A percentile compares a stretch with the other conserved stretches of the same genome.
Evolutionary conservation across 176 grass and related monocot genomes (phyloP).

Genomic region (Poa pratensis): DNA sequence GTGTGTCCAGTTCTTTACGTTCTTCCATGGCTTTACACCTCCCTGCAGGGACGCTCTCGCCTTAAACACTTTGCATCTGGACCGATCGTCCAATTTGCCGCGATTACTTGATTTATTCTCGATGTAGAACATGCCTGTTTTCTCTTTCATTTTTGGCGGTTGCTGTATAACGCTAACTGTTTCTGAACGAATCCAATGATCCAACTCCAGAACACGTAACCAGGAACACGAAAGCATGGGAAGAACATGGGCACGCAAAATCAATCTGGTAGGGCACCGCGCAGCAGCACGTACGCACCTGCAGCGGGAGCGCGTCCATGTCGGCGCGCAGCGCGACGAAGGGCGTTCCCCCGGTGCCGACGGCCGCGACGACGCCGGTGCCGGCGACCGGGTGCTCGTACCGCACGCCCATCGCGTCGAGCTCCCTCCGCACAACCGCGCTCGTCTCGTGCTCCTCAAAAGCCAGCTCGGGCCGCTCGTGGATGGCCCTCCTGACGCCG

Average conservation of each 20-base stretch:
- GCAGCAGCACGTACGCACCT: constrained; percentile 40
- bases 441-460: constrained; percentile 78
- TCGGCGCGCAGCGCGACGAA: constrained; percentile 78
- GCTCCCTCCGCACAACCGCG: constrained; percentile 54
- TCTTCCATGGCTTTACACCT: not conserved
- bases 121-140: not conserved
- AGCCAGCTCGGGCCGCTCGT: constrained; percentile 69
- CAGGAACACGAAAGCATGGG: not conserved
- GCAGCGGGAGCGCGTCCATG: constrained; percentile 79
- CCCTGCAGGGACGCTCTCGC: too few relatives aligned
- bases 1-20: too few relatives aligned
- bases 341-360: constrained; percentile 53
- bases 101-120: not conserved
- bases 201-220: not conserved
- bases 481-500: constrained; percentile 60
- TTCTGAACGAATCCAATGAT: not conserved
- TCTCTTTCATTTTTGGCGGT: not conserved
- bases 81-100: not conserved
- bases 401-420: constrained; percentile 57
- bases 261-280: not conserved
- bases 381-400: constrained; percentile 57
- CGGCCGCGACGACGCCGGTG: constrained; percentile 64
- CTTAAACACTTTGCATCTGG: not conserved
- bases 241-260: not conserved
- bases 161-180: not conserved